phyloP scores from a whole-genome alignment of 2,329 filamentous ascomycete genomes.

The Chaetomium olivaceum region DNA sequence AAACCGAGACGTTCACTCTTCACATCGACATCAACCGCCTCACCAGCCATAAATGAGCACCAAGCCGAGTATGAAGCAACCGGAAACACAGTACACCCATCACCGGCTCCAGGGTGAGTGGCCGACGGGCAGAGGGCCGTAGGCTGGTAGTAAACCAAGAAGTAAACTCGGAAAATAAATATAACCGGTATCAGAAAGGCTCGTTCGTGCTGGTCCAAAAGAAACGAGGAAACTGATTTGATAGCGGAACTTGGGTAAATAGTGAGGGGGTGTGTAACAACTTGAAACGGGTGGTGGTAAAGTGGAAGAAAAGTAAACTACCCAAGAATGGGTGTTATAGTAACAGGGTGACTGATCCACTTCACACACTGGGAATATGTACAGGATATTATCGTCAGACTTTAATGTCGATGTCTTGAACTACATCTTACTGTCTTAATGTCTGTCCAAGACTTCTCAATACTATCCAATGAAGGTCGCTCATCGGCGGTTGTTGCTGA shows the following conservation, averaged over 20 bases:
- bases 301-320: slow-evolving; percentile 10
- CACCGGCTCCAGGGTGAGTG: slow-evolving; percentile 52
- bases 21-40: slow-evolving; percentile 70
- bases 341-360: slow-evolving; percentile 48
- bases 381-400: slow-evolving; percentile 41
- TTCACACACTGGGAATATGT: slow-evolving; percentile 44
- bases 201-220: neutral
- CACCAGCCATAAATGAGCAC: slow-evolving; percentile 50
- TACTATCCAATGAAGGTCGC: neutral
- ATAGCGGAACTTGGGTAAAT: neutral
- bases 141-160: neutral
- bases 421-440: neutral
- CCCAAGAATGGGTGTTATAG: slow-evolving; percentile 44
- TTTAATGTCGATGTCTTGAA: slow-evolving; percentile 33
- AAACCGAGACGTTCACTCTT: slow-evolving; percentile 34
- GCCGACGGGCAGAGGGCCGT: no score
- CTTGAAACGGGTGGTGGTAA: neutral
- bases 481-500: slow-evolving; percentile 45
- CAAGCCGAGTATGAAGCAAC: slow-evolving; percentile 63
- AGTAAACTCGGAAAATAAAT: neutral
- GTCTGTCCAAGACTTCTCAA: neutral
- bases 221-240: slow-evolving; percentile 41
- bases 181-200: neutral
- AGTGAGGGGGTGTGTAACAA: no score
- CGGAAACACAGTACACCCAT: slow-evolving; percentile 62